phyloP scores from a whole-genome alignment of 2,329 filamentous ascomycete genomes.

The Fusarium hainanense region DNA sequence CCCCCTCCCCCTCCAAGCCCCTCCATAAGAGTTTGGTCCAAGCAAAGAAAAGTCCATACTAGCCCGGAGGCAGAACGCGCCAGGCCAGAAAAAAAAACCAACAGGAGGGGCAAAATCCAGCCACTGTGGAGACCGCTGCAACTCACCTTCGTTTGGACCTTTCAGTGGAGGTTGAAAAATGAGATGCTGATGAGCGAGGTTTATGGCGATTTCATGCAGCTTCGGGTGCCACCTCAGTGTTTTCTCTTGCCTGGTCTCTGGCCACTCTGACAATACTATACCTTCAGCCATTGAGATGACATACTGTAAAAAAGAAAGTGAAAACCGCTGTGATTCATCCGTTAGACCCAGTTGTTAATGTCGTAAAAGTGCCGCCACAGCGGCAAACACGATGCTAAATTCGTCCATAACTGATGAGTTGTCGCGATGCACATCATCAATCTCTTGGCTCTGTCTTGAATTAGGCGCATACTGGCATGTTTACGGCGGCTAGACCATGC shows the following conservation, averaged over 20 bases:
- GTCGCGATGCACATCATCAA: conserved; percentile 12
- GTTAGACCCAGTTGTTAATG: background rate
- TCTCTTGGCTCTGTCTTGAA: background rate
- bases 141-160: conserved; percentile 35
- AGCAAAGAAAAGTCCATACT: conserved; percentile 30
- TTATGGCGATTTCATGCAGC: conserved; percentile 27
- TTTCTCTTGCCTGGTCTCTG: background rate
- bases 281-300: conserved; percentile 23
- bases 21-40: conserved; percentile 36
- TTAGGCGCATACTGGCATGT: conserved; percentile 13
- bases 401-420: conserved; percentile 5
- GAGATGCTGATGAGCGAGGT: conserved; percentile 8
- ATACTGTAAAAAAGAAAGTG: conserved; percentile 23
- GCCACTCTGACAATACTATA: background rate
- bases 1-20: conserved; percentile 42
- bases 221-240: conserved; percentile 4
- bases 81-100: conserved; percentile 7
- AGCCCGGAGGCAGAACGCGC: conserved; percentile 22
- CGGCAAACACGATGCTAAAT: conserved; percentile 10
- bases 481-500: conserved; percentile 18
- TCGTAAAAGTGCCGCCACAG: background rate
- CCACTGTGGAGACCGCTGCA: conserved; percentile 41
- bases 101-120: conserved; percentile 38
- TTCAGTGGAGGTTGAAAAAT: conserved; percentile 12
- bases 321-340: background rate